Conservation (phyloP, 176 grass and related monocot genomes). For the Sorghum bicolor region DNA sequence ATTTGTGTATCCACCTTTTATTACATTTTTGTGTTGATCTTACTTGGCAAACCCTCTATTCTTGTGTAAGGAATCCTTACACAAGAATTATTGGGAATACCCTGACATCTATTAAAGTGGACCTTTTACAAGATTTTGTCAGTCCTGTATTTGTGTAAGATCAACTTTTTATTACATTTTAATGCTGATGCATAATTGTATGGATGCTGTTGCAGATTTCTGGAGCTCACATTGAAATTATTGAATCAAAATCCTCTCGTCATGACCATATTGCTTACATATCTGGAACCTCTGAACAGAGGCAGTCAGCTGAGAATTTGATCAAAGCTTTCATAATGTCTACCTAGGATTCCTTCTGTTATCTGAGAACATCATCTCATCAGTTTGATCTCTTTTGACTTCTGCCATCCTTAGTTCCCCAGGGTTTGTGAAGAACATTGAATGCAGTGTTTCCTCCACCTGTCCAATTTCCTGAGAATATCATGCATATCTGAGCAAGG, state of each 20-base stretch:
- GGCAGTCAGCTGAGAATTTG: slow-evolving; percentile 85
- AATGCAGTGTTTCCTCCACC: slow-evolving; percentile 13
- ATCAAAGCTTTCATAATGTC: slow-evolving; percentile 96
- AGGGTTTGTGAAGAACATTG: slow-evolving; percentile 22
- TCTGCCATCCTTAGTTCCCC: slow-evolving; percentile 25
- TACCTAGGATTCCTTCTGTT: slow-evolving; percentile 46
- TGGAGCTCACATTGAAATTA: slow-evolving; percentile 82
- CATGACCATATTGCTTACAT: slow-evolving; percentile 83
- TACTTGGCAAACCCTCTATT: background rate
- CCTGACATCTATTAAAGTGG: slow-evolving; percentile 5
- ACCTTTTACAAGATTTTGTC: background rate
- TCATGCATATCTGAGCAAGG: slow-evolving; percentile 22
- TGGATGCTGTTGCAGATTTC: slow-evolving; percentile 75
- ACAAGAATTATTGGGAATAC: background rate
- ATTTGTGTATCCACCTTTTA: background rate
- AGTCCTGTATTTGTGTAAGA: background rate
- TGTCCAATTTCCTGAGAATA: slow-evolving; percentile 24
- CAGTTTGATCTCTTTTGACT: slow-evolving; percentile 15
- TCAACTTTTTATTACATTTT: background rate
- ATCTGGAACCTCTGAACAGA: slow-evolving; percentile 75
- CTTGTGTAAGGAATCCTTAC: background rate
- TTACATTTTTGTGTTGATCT: background rate
- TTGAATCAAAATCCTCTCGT: slow-evolving; percentile 77
- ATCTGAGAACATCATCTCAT: slow-evolving; percentile 18
- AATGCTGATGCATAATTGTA: background rate